These are phyloP conservation scores for Pyrus communis DNA, from an alignment of 306 rosid genomes.

Conservation along the genomic window DNA sequence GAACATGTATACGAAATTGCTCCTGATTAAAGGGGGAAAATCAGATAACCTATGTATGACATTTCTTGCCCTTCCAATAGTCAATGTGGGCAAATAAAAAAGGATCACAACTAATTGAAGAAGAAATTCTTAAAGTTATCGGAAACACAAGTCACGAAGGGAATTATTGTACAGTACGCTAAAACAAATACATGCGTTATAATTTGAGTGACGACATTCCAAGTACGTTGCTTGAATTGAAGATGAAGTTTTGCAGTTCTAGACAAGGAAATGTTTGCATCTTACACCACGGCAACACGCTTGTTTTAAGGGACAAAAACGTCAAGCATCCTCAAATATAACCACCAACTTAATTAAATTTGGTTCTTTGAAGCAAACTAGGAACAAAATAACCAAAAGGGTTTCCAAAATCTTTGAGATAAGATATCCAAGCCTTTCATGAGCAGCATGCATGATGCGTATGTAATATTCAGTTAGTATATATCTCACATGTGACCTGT, in stretches of 20 bases:
- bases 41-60: neutral
- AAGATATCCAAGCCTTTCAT: neutral
- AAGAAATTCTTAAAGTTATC: no score
- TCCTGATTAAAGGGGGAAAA: neutral
- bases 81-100: no score
- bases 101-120: no score
- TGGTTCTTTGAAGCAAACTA: neutral
- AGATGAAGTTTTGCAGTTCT: no score
- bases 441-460: neutral
- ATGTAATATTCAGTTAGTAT: neutral
- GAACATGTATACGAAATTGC: neutral
- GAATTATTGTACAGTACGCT: no score
- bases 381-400: neutral
- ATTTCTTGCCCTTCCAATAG: no score
- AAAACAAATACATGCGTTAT: no score
- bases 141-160: no score
- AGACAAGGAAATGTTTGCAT: neutral
- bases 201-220: no score
- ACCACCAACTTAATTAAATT: neutral
- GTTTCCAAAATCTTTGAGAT: neutral
- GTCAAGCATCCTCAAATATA: neutral
- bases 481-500: neutral
- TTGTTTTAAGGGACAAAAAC: neutral
- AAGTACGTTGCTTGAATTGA: no score
- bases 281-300: neutral